Evolutionary conservation across 208 protist species (phyloP), one percentile per base, ranked within the genome.

Genomic region (Tetramitus jugosus): DNA sequence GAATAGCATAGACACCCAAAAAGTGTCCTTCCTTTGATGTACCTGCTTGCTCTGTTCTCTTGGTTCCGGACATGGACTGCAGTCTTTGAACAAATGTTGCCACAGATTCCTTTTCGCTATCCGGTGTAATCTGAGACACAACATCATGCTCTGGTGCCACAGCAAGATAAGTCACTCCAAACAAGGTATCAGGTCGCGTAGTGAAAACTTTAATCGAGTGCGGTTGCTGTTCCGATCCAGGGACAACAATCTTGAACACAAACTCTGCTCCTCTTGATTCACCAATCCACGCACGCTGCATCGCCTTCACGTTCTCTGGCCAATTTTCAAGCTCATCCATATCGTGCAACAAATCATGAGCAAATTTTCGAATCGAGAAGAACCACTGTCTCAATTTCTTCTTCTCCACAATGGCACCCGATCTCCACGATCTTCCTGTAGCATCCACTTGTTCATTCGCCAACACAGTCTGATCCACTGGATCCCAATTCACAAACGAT

Each of bases 251-350:
- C n/a, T 62, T 6, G 79, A 91, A 91, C 2, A 52, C 17, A 7
- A 91, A 13, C 26, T 65, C 42, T 3, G 76, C 45, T 29, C 90
- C 90, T 45, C 85, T 64, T 23, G 86, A 89, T 49, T 81, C 37
- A 23, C 88, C 87, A 53, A 94, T 92, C 91, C 91, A 94, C 40
- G 91, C 61, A 26, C 79, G 74, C 81, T 94, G 91, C 84, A 90
- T 87, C n/a, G 69, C 62, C 75, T 89, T 86, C 20, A 91, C 76
- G 26, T 84, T 75, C 10, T 86, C 80, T 0, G 88, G 84, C 88
- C 87, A 91, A 26, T 82, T 35, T 39, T 45, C 60, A 1, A 91
- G 60, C 0, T 8, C 39, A 17, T 89, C 81, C 2, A 88, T 60
- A 45, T 83, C 84, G 2, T 81, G 74, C 0, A 80, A 31, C 56